Evolutionary conservation across 2,329 filamentous ascomycete species (phyloP), one percentile per base, ranked within the genome.

Genomic region (Dothistroma septosporum): DNA sequence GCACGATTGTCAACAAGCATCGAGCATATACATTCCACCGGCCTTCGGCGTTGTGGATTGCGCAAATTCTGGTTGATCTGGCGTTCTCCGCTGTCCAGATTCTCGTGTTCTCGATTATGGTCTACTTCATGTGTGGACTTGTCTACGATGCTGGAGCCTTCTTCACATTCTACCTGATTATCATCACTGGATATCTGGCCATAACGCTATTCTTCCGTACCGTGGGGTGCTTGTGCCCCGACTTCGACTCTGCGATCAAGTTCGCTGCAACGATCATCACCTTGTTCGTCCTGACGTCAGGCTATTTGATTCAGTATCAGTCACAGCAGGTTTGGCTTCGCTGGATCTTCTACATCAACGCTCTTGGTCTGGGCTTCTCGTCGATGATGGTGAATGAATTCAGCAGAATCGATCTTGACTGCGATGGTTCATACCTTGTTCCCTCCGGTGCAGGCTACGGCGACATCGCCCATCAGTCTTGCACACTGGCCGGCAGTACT

Each of bases 361-460:
- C 87, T 0, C 78, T 92, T 0, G 90, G 89, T 50, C 81, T 94
- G 1, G 85, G 86, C 0, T 95, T 96, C 71, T 83, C 87, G 11
- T 80, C 86, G 1, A 75, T 96, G 75, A 94, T 96, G 90, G 85
- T 90, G 69, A 96, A 96, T 69, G 92, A 96, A 71, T 96, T 96
- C 69, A 81, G 82, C 37, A 77, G 83, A 11, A 79, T 90, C 47
- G 81, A 87, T 31, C 78, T 96, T 72, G 85, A 82, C 0, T 96
- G 92, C 70, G 84, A 83, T 0, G 79, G 79, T 1, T 80, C 83
- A 49, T 90, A 85, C 0, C 77, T 96, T 4, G 80, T 96, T 21
- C 91, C 91, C 0, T 83, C 79, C 3, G 91, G 91, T 0, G 79
- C 84, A 0, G 84, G 82, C 0, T 95, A 96, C 68, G 79, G 77